phyloP scores from a whole-genome alignment of 495 filamentous ascomycete species.

The Penicillium daleae region DNA sequence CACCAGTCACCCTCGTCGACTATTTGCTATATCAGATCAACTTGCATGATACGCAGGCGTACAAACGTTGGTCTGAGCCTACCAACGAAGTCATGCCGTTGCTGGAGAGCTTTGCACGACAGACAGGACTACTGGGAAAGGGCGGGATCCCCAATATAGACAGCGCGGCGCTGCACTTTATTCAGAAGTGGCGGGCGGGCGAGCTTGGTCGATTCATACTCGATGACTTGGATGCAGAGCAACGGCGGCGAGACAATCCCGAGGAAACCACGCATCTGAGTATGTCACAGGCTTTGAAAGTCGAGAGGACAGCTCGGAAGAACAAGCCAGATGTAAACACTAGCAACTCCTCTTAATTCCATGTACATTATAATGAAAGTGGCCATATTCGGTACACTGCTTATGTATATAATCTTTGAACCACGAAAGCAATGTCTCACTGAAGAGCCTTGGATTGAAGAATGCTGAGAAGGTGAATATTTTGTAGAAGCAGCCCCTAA shows the following conservation, averaged over 20 bases:
- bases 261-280: constrained; percentile 40
- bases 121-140: constrained; percentile 76
- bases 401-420: constrained; percentile 29
- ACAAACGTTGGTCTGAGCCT: constrained; percentile 66
- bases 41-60: constrained; percentile 56
- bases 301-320: constrained; percentile 39
- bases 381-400: constrained; percentile 1
- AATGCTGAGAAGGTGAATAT: constrained; percentile 21
- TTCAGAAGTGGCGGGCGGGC: constrained; percentile 83
- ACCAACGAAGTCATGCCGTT: constrained; percentile 82
- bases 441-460: constrained; percentile 16
- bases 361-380: constrained; percentile 30
- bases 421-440: constrained; percentile 11
- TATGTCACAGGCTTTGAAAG: constrained; percentile 48
- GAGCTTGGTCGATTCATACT: constrained; percentile 76
- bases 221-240: constrained; percentile 71
- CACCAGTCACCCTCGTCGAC: constrained; percentile 76
- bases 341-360: constrained; percentile 26
- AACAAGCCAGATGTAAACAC: constrained; percentile 32
- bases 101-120: constrained; percentile 66
- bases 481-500: constrained; percentile 33
- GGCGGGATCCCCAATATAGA: constrained; percentile 74
- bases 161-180: constrained; percentile 76
- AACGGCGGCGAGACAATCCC: constrained; percentile 46
- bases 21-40: constrained; percentile 90